Base-by-base conservation (phyloP, 2,329 filamentous ascomycete species). In the Aspergillus caelatus region DNA sequence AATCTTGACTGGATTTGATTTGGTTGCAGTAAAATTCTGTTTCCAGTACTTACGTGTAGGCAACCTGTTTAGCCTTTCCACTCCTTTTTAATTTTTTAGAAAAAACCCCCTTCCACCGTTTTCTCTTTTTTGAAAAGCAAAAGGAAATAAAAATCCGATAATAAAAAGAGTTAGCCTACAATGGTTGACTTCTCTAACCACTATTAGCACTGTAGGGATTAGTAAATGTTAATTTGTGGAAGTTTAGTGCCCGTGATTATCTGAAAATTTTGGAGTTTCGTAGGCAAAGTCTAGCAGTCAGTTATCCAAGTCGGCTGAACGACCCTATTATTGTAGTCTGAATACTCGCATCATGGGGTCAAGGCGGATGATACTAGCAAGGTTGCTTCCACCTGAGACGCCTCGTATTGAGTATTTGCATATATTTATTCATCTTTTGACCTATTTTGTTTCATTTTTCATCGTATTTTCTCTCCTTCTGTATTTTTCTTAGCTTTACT, bases 311-410 rank as follows among this genome's bases (percentile, higher is more conserved):
- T 52, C 16, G 28, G 28, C 28, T 21, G 48, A 34, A 52, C 19
- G 28, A 34, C 32, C 11, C 32, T 30, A 10, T 19, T 50, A n/a
- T 32, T 30, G 26, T 19, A 50, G 26, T 14, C 46, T 52, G 41
- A 32, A 60, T 34, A 28, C 21, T 32, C 56, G 21, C 53, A 65
- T 63, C 56, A 63, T 62, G 63, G 60, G 57, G 65, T 53, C 58
- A 54, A 65, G 62, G 60, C 55, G 54, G 54, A 62, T 61, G 57
- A 66, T 63, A 23, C 48, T 46, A 48, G 28, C 21, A 52, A 34
- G 32, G 57, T 28, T 39, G 12, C 43, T 48, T 43, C 41, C 54
- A 62, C 55, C 57, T 62, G 57, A 65, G 39, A n/a, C 19, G 19
- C 39, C 39, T n/a, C 19, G 39, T n/a, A 19, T 19, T 41, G 39